phyloP scores from a whole-genome alignment of 2,329 filamentous ascomycete species.

The Aspergillus ochraceoroseus region DNA sequence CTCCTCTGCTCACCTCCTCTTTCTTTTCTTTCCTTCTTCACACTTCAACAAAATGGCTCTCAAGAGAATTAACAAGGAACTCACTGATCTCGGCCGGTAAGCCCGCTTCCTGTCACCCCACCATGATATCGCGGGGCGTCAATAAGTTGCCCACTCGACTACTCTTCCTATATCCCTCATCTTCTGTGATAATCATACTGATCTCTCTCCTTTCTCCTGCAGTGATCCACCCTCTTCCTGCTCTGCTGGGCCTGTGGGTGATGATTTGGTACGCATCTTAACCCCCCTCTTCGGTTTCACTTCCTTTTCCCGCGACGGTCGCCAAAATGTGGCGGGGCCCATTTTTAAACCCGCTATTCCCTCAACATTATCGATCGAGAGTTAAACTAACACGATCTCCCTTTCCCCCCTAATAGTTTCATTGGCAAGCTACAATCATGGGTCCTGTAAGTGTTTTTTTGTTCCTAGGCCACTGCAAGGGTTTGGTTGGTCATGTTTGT shows the following conservation, averaged over 20 bases:
- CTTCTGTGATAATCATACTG: constrained; percentile 5
- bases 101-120: constrained; percentile 21
- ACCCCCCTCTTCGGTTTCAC: constrained; percentile 4
- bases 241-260: constrained; percentile 92
- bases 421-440: constrained; percentile 99
- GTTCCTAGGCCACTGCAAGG: constrained; percentile 3
- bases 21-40: constrained; percentile 17
- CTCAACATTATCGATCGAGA: not conserved
- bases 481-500: too few species aligned
- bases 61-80: constrained; percentile 53
- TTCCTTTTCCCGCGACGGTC: constrained; percentile 8
- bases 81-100: constrained; percentile 51
- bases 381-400: constrained; percentile 30
- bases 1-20: constrained; percentile 10
- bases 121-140: constrained; percentile 25
- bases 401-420: constrained; percentile 62
- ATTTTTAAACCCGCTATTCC: constrained; percentile 6
- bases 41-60: constrained; percentile 44
- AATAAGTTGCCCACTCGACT: constrained; percentile 2
- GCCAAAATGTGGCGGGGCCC: constrained; percentile 26
- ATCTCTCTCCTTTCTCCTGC: constrained; percentile 16
- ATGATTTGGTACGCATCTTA: constrained; percentile 77
- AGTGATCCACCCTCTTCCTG: constrained; percentile 98
- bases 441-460: constrained; percentile 70
- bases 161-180: not conserved